Percentiles rank a stretch among this genome's conserved stretches.
These are phyloP conservation scores for Coemansia sp. DNA, from an alignment of 192 early-diverging fungal species.

Conservation along the genomic window DNA sequence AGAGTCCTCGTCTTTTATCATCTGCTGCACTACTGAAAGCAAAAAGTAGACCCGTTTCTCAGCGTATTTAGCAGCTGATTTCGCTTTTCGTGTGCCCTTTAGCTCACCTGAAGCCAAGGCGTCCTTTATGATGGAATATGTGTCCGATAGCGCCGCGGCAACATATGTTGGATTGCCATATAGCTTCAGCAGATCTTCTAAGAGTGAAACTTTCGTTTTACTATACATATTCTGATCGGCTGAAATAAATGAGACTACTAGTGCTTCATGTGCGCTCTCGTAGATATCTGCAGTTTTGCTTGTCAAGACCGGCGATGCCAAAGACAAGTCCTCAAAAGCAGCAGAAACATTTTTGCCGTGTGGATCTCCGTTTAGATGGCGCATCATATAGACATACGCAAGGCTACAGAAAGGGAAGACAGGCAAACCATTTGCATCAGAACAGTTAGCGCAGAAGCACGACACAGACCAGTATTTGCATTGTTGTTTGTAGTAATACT, in stretches of 20 bases:
- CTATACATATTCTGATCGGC: slow-evolving; percentile 25
- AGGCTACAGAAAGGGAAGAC: slow-evolving; percentile 12
- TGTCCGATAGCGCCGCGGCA: slow-evolving; percentile 40
- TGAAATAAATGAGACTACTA: slow-evolving; percentile 21
- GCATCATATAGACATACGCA: slow-evolving; percentile 52
- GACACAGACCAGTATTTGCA: no score
- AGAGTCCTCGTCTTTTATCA: slow-evolving; percentile 21
- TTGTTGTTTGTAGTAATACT: neutral
- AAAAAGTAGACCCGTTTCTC: slow-evolving; percentile 38
- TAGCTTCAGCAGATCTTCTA: slow-evolving; percentile 32
- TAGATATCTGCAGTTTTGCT: slow-evolving; percentile 32
- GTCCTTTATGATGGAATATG: slow-evolving; percentile 21
- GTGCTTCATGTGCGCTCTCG: slow-evolving; percentile 32
- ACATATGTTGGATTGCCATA: slow-evolving; percentile 17
- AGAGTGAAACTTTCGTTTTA: slow-evolving; percentile 21
- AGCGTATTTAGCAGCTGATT: slow-evolving; percentile 10
- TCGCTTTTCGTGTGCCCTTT: neutral
- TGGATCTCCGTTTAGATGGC: slow-evolving; percentile 43
- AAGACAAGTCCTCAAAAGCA: slow-evolving; percentile 20
- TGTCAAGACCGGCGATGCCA: slow-evolving; percentile 24
- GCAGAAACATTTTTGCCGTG: slow-evolving; percentile 13
- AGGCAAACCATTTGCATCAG: neutral
- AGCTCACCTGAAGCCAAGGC: neutral
- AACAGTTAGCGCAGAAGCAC: neutral
- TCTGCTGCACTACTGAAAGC: slow-evolving; percentile 36